These are phyloP conservation scores for Termitomyces sp. DNA, from an alignment of 768 basidiomycete species.

Conservation along the genomic window DNA sequence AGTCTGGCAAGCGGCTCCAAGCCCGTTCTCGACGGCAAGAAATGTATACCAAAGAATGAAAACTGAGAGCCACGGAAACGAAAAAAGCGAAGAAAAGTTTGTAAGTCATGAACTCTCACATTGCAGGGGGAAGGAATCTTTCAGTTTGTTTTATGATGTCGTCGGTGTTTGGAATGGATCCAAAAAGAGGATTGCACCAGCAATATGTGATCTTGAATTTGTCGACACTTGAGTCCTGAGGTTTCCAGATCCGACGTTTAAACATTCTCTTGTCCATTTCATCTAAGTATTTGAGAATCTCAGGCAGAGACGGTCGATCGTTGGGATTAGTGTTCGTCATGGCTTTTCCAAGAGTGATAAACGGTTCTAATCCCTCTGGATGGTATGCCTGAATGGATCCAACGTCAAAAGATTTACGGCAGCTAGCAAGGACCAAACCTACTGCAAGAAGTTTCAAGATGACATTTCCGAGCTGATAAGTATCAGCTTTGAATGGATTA, in stretches of 20 bases:
- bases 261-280: background rate
- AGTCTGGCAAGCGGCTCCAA: background rate
- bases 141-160: background rate
- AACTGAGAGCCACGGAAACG: no score
- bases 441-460: background rate
- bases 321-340: background rate
- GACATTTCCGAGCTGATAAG: background rate
- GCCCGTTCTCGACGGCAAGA: background rate
- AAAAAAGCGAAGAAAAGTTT: background rate
- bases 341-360: background rate
- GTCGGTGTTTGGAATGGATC: background rate
- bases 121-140: background rate
- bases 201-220: background rate
- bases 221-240: background rate
- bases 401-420: background rate
- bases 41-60: background rate
- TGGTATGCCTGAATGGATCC: background rate
- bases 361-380: background rate
- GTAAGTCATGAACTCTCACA: background rate
- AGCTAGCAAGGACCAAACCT: background rate
- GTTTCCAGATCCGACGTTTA: background rate
- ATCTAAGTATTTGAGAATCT: background rate
- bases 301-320: background rate
- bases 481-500: conserved; percentile 6
- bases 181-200: background rate